A percentile compares a stretch with the other conserved stretches of the same genome.
Conservation (phyloP, 345 rosid species). For the Salix brachista region DNA sequence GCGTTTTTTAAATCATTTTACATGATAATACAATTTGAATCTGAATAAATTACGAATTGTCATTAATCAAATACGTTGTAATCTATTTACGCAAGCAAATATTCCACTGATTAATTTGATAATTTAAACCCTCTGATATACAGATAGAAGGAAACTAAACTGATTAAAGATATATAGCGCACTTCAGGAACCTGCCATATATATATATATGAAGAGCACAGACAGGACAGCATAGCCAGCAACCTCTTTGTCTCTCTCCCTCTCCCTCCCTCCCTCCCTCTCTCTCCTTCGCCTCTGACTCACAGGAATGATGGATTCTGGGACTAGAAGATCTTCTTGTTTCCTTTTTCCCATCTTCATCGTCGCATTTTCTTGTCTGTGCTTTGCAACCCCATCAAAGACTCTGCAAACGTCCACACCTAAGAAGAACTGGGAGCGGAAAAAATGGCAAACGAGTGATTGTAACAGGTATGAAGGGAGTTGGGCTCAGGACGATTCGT, state of each 20-base stretch:
- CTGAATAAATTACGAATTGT: too few species aligned
- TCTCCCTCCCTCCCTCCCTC: not conserved
- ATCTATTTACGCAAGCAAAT: too few species aligned
- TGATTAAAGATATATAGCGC: too few species aligned
- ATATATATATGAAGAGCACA: not conserved
- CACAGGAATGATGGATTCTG: conserved; percentile 6
- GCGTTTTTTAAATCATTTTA: too few species aligned
- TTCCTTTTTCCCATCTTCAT: not conserved
- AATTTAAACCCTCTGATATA: too few species aligned
- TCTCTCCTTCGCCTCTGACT: not conserved
- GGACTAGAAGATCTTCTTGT: conserved; percentile 1
- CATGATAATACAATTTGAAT: too few species aligned
- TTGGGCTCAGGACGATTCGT: conserved; percentile 64
- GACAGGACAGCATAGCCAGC: not conserved
- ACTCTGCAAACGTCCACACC: not conserved
- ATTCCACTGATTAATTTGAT: too few species aligned
- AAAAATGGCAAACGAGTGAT: too few species aligned
- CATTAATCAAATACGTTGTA: too few species aligned
- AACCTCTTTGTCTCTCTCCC: too few species aligned
- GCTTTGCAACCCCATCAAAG: not conserved
- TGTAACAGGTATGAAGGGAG: conserved; percentile 66
- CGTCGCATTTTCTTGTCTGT: not conserved
- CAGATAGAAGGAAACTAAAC: too few species aligned
- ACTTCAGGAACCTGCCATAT: not conserved
- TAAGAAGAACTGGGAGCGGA: not conserved